Conservation (phyloP, 2,329 filamentous ascomycete genomes). For the Eutypa lata region DNA sequence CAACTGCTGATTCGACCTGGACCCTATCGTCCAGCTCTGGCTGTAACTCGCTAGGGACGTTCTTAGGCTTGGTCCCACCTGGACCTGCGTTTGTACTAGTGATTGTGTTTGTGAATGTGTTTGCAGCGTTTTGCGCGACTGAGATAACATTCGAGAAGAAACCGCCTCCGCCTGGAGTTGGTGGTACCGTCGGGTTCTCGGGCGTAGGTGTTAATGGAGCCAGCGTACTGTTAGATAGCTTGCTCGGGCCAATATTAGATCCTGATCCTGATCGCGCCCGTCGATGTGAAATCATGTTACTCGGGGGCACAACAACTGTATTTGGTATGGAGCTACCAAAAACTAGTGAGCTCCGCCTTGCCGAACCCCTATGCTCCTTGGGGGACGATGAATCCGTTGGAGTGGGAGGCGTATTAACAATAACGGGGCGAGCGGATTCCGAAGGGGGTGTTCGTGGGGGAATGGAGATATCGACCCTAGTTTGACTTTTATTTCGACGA, state of each 20-base stretch:
- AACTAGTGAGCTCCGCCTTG: slow-evolving; percentile 13
- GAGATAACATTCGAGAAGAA: slow-evolving; percentile 96
- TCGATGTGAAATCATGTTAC: slow-evolving; percentile 70
- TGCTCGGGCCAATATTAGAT: slow-evolving; percentile 67
- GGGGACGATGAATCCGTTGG: slow-evolving; percentile 45
- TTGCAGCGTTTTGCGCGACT: slow-evolving; percentile 88
- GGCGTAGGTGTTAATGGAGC: slow-evolving; percentile 73
- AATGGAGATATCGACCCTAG: slow-evolving; percentile 18
- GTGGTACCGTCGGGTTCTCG: slow-evolving; percentile 53
- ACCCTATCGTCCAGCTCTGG: slow-evolving; percentile 34
- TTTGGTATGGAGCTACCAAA: slow-evolving; percentile 35
- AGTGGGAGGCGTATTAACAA: slow-evolving; percentile 66
- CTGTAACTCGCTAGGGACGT: slow-evolving; percentile 27
- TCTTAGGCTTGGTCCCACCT: slow-evolving; percentile 44
- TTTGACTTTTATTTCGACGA: slow-evolving; percentile 18
- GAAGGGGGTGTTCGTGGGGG: slow-evolving; percentile 48
- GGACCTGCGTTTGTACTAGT: slow-evolving; percentile 60
- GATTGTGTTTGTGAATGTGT: slow-evolving; percentile 69
- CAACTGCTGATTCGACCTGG: slow-evolving; percentile 42
- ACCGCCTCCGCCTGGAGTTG: slow-evolving; percentile 54
- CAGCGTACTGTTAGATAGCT: slow-evolving; percentile 73
- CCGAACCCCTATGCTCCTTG: neutral
- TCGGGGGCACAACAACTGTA: slow-evolving; percentile 61
- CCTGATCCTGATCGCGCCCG: slow-evolving; percentile 51
- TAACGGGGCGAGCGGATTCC: slow-evolving; percentile 47